Evolutionary conservation across 495 filamentous ascomycete species (phyloP).

Genomic region (Talaromyces thailandensis): DNA sequence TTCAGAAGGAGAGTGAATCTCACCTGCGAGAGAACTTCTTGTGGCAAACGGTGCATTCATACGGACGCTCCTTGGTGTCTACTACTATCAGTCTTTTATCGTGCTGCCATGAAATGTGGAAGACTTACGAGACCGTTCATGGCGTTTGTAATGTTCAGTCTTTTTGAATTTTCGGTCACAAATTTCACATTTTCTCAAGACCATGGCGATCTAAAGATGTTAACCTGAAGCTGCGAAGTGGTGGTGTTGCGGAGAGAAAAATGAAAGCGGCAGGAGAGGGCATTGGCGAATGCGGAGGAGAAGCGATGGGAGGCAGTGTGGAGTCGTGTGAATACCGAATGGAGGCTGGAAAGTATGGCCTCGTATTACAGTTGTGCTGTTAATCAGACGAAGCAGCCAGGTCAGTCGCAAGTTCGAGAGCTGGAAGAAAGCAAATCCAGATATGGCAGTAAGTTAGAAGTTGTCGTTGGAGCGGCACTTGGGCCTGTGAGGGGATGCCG

Average conservation of each 20-base stretch:
- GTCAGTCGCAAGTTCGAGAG: not conserved
- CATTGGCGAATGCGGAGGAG: constrained; percentile 14
- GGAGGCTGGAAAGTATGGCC: not conserved
- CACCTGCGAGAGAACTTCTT: constrained; percentile 47
- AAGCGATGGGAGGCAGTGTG: not conserved
- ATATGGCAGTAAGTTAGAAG: not conserved
- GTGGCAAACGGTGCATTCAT: constrained; percentile 42
- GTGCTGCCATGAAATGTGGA: not conserved
- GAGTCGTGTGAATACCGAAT: not conserved
- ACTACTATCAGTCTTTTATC: not conserved
- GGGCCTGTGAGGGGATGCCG: not conserved
- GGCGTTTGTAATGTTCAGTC: constrained; percentile 46
- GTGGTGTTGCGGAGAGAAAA: constrained; percentile 7
- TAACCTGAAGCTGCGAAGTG: constrained; percentile 9
- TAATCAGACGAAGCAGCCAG: not conserved
- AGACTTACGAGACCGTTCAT: constrained; percentile 45
- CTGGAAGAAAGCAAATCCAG: not conserved
- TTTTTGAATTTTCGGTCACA: constrained; percentile 46
- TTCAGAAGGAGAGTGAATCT: constrained; percentile 5
- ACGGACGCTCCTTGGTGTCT: constrained; percentile 48
- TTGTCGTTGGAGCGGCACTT: not conserved
- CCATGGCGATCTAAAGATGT: constrained; percentile 23
- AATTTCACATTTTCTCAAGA: constrained; percentile 40
- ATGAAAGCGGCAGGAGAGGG: constrained; percentile 10
- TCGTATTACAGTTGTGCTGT: not conserved